These are phyloP conservation scores for Coccinonectria pachysandricola DNA, from an alignment of 2,329 filamentous ascomycete species.

Conservation along the genomic window DNA sequence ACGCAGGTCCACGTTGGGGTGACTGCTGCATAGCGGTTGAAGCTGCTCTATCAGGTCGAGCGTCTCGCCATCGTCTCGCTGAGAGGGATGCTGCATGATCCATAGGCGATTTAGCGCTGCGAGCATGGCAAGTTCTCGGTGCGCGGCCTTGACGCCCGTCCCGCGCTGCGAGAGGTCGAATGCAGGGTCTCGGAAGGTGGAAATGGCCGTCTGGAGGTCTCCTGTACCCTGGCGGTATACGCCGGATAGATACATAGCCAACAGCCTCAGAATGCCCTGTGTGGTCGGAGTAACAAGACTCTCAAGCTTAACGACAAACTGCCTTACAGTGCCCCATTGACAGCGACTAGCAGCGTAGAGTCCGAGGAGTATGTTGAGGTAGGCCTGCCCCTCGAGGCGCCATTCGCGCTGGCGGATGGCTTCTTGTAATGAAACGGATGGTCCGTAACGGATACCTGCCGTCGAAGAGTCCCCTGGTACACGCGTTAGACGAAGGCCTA, in stretches of 20 bases:
- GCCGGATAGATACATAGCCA: conserved; percentile 63
- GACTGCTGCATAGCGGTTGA: conserved; percentile 55
- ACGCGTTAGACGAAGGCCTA: no score
- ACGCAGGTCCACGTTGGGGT: conserved; percentile 64
- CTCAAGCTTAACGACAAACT: conserved; percentile 45
- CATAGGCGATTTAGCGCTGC: conserved; percentile 58
- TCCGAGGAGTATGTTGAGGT: conserved; percentile 60
- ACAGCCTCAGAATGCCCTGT: conserved; percentile 32
- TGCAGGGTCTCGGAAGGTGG: conserved; percentile 51
- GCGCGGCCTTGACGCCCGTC: conserved; percentile 36
- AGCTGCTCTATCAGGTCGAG: conserved; percentile 54
- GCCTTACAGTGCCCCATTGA: conserved; percentile 55
- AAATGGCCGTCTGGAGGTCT: conserved; percentile 56
- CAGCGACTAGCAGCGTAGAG: conserved; percentile 60
- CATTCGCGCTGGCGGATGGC: conserved; percentile 51
- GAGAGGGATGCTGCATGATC: conserved; percentile 56
- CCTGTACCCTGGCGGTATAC: conserved; percentile 70
- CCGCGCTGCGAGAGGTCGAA: conserved; percentile 37
- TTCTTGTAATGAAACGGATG: conserved; percentile 43
- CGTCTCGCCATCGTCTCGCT: conserved; percentile 48
- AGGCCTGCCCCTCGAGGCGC: conserved; percentile 55
- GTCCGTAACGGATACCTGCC: conserved; percentile 26
- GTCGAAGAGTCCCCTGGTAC: conserved; percentile 26
- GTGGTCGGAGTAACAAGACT: conserved; percentile 29
- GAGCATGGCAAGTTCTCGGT: conserved; percentile 56